These are phyloP conservation scores for Dendrocalamus sinicus DNA, from an alignment of 176 grass and related monocot genomes.

Conservation along the genomic window DNA sequence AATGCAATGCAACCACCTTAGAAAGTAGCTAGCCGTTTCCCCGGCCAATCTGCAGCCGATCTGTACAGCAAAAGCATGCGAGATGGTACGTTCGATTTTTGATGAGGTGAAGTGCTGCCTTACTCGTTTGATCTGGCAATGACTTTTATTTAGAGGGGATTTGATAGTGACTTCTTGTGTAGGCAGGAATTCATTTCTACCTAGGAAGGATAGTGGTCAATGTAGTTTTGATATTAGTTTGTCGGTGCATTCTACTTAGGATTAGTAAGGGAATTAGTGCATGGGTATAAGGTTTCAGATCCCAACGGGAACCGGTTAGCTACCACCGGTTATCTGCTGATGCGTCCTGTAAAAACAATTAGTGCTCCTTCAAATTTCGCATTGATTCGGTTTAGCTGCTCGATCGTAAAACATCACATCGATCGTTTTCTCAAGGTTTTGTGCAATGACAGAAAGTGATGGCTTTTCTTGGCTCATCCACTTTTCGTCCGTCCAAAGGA, in stretches of 20 bases:
- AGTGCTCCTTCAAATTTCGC: neutral
- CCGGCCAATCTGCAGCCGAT: neutral
- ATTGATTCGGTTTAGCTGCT: neutral
- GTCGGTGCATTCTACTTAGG: too few relatives aligned
- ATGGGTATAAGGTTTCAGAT: too few relatives aligned
- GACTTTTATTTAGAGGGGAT: neutral
- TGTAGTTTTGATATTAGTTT: neutral
- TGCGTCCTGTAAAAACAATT: neutral
- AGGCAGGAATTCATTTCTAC: neutral
- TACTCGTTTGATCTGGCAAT: neutral
- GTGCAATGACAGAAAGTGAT: constrained; percentile 24
- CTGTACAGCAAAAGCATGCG: neutral
- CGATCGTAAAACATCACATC: neutral
- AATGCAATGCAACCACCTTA: neutral
- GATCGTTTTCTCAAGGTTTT: neutral
- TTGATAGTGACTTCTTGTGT: neutral
- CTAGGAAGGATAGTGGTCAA: neutral
- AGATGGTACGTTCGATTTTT: neutral
- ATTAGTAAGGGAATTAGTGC: too few relatives aligned
- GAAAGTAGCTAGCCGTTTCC: neutral
- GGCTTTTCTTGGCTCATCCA: neutral
- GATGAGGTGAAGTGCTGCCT: neutral
- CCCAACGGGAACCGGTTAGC: too few relatives aligned
- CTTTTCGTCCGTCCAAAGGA: constrained; percentile 28
- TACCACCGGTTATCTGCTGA: too few relatives aligned